Evolutionary conservation across 345 rosid species (phyloP).

Genomic region (Noccaea caerulescens): DNA sequence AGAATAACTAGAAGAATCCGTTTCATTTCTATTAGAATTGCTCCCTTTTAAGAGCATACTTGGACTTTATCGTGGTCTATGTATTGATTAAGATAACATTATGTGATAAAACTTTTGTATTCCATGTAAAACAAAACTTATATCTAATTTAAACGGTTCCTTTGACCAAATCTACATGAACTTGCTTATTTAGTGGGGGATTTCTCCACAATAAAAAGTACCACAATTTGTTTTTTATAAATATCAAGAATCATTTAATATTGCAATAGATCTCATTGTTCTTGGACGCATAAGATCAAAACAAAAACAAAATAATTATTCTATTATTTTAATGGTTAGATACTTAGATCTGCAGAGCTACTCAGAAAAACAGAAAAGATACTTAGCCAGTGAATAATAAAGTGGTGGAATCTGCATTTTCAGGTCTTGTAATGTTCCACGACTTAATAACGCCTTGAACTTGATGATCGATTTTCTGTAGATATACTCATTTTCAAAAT

Average conservation of each 20-base stretch:
- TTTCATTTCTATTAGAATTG: conserved; percentile 13
- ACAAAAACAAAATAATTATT: background rate
- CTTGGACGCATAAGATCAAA: background rate
- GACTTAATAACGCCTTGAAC: background rate
- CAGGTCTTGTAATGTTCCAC: conserved; percentile 29
- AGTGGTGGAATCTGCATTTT: conserved; percentile 36
- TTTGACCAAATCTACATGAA: conserved; percentile 8
- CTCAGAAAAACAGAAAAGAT: conserved; percentile 24
- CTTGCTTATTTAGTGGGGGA: background rate
- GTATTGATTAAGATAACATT: background rate
- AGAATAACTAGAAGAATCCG: background rate
- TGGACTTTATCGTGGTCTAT: conserved; percentile 14
- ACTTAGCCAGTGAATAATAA: conserved; percentile 4
- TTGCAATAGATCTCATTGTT: conserved; percentile 21
- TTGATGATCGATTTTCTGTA: background rate
- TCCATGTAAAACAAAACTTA: conserved; percentile 9
- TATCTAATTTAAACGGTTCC: conserved; percentile 12
- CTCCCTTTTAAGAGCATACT: conserved; percentile 13
- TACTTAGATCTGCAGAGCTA: conserved; percentile 23
- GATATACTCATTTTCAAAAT: background rate
- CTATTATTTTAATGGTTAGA: conserved; percentile 1
- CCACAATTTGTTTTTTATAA: background rate
- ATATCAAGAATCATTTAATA: background rate
- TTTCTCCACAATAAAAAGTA: background rate
- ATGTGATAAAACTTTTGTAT: background rate